Conservation (phyloP, 2,329 filamentous ascomycete genomes). For the Aureobasidium sp. region DNA sequence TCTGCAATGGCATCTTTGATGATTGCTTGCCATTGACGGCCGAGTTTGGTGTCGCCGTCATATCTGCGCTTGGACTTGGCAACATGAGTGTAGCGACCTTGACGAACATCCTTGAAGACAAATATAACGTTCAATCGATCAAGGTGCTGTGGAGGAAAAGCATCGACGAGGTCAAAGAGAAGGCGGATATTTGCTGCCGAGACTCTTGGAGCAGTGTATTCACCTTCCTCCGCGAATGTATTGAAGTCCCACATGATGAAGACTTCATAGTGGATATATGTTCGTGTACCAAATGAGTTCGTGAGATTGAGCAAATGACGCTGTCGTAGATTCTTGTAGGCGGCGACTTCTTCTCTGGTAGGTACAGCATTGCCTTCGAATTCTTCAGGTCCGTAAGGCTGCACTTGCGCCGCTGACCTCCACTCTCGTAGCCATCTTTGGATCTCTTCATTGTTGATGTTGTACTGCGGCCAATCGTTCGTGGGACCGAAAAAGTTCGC, state of each 20-base stretch:
- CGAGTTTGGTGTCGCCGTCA: background rate
- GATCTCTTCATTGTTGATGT: background rate
- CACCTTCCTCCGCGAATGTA: background rate
- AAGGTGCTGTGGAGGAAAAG: background rate
- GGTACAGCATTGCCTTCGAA: background rate
- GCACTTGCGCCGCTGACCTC: background rate
- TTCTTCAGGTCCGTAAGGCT: background rate
- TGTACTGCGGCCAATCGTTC: background rate
- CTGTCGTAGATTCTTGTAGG: background rate
- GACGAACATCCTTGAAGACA: background rate
- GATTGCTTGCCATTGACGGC: background rate
- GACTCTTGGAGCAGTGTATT: background rate
- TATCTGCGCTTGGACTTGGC: background rate
- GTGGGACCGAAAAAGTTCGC: background rate
- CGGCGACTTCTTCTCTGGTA: background rate
- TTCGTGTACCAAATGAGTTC: background rate
- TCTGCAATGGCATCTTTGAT: background rate
- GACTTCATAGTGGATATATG: background rate
- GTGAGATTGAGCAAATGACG: background rate
- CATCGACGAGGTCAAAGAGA: background rate
- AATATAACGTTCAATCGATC: background rate
- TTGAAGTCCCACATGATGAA: conserved; percentile 5
- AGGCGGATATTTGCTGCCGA: background rate
- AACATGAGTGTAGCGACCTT: background rate
- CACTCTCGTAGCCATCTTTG: background rate